Conservation (phyloP, 345 rosid species). For the Corymbia maculata region DNA sequence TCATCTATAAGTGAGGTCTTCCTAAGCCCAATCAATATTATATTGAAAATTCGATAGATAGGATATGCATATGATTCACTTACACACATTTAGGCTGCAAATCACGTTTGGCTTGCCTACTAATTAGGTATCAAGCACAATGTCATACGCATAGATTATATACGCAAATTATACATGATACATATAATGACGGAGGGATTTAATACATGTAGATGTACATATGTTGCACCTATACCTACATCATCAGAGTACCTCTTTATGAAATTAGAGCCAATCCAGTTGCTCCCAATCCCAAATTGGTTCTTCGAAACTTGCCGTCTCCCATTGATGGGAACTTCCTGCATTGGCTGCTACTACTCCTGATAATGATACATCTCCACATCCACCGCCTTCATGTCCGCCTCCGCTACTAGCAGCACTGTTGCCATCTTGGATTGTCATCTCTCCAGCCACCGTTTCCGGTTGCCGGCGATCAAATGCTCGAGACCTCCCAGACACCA, state of each 20-base stretch:
- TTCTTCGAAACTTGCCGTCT: slow-evolving; percentile 1
- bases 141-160: neutral
- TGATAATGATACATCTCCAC: neutral
- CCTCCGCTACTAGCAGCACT: slow-evolving; percentile 20
- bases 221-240: neutral
- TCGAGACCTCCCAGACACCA: too few relatives aligned
- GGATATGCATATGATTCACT: neutral
- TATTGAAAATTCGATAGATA: neutral
- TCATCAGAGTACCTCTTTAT: neutral
- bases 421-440: neutral
- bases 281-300: slow-evolving; percentile 53
- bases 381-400: neutral
- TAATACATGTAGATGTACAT: neutral
- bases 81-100: neutral
- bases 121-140: neutral
- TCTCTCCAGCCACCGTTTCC: too few relatives aligned
- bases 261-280: neutral
- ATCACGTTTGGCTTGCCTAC: neutral
- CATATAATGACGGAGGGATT: neutral
- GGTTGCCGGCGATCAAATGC: too few relatives aligned
- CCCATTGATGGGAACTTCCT: slow-evolving; percentile 14
- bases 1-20: neutral
- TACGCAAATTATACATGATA: neutral
- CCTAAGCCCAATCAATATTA: neutral
- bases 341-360: neutral